Conservation (phyloP, 495 filamentous ascomycete species). For the Viridothelium virens region DNA sequence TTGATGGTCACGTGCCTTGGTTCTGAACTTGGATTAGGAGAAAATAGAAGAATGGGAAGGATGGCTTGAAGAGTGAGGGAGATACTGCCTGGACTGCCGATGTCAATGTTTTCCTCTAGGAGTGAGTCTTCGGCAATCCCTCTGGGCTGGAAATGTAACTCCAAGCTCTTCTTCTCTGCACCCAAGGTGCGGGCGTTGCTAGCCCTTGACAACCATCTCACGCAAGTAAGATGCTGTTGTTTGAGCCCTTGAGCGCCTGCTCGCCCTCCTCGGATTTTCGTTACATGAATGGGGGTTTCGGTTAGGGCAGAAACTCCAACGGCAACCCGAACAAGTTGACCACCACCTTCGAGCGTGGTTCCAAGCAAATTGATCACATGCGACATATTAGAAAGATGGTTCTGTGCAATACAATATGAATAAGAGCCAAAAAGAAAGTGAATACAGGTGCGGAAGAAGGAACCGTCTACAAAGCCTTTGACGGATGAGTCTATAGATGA, state of each 20-base stretch:
- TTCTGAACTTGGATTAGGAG: constrained; percentile 20
- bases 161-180: constrained; percentile 37
- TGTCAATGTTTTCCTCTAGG: constrained; percentile 16
- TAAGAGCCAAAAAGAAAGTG: too few relatives aligned
- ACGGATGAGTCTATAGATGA: too few relatives aligned
- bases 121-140: constrained; percentile 11
- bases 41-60: constrained; percentile 66
- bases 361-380: neutral
- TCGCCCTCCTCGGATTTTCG: constrained; percentile 64
- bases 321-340: constrained; percentile 70
- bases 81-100: constrained; percentile 40
- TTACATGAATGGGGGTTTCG: constrained; percentile 54
- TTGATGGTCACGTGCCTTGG: constrained; percentile 49
- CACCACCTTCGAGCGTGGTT: constrained; percentile 70
- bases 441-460: too few relatives aligned
- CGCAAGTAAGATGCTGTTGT: constrained; percentile 61
- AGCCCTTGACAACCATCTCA: constrained; percentile 56
- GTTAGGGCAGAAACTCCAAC: constrained; percentile 62
- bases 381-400: too few relatives aligned
- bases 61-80: constrained; percentile 75
- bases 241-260: constrained; percentile 55
- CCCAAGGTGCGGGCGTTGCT: constrained; percentile 54
- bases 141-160: constrained; percentile 32
- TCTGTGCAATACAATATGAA: too few relatives aligned
- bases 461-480: too few relatives aligned